Evolutionary conservation across 345 rosid species (phyloP).

Genomic region (Anacardium occidentale): DNA sequence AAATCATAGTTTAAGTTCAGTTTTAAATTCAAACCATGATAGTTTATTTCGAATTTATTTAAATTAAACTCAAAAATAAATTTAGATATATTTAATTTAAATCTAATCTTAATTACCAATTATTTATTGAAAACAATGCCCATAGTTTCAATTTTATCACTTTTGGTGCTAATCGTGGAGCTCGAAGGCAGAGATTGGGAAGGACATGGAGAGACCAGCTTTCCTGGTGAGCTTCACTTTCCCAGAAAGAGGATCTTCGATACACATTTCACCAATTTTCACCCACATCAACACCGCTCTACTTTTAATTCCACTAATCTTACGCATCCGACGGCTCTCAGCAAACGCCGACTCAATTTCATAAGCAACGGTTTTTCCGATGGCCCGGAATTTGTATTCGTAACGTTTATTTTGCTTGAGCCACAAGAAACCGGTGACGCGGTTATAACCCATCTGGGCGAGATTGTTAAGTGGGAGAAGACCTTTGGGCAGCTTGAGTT

Average conservation of each 20-base stretch:
- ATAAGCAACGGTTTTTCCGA: constrained; percentile 44
- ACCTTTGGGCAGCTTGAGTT: constrained; percentile 49
- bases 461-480: constrained; percentile 55
- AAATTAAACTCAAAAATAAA: neutral
- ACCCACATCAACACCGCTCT: constrained; percentile 66
- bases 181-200: constrained; percentile 58
- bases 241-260: constrained; percentile 28
- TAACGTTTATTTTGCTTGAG: constrained; percentile 45
- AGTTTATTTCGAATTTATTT: no score
- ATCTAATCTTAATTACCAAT: no score
- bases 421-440: constrained; percentile 60
- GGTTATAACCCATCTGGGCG: constrained; percentile 54
- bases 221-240: constrained; percentile 46
- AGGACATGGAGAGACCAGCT: constrained; percentile 49
- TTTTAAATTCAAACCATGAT: no score
- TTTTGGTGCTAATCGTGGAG: constrained; percentile 19
- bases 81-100: no score
- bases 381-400: constrained; percentile 38
- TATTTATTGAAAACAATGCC: neutral
- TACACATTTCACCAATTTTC: constrained; percentile 44
- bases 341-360: constrained; percentile 53
- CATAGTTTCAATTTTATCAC: neutral
- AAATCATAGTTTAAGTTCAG: no score
- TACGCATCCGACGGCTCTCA: constrained; percentile 49
- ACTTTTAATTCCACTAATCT: constrained; percentile 48